These are phyloP conservation scores for Lasiodiplodia citricola DNA, from an alignment of 2,329 filamentous ascomycete species.

Conservation along the genomic window DNA sequence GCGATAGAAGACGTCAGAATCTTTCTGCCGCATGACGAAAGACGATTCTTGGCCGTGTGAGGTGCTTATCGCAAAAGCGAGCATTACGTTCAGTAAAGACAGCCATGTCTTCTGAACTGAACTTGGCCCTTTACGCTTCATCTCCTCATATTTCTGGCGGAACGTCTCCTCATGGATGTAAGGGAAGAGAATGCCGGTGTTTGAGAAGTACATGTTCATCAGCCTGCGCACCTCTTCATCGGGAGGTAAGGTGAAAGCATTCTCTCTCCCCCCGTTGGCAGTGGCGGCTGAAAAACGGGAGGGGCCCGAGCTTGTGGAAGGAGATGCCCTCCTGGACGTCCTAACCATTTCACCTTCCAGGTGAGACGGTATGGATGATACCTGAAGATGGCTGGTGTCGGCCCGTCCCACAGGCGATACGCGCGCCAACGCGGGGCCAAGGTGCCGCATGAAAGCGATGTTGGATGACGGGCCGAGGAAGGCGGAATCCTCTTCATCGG, in stretches of 20 bases:
- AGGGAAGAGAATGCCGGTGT: constrained; percentile 47
- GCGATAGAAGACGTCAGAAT: constrained; percentile 54
- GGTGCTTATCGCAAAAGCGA: constrained; percentile 54
- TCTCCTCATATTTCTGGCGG: constrained; percentile 41
- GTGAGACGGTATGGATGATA: constrained; percentile 24
- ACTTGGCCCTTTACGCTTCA: constrained; percentile 38
- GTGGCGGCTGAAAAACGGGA: neutral
- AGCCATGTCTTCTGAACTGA: constrained; percentile 57
- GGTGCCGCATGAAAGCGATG: constrained; percentile 48
- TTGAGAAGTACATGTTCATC: constrained; percentile 45
- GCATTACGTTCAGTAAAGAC: constrained; percentile 56
- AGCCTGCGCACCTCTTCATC: constrained; percentile 38
- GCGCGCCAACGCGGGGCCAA: constrained; percentile 37
- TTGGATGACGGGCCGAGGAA: constrained; percentile 51
- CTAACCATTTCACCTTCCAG: constrained; percentile 31
- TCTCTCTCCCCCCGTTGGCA: neutral
- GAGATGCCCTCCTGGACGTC: constrained; percentile 32
- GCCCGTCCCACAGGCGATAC: constrained; percentile 25
- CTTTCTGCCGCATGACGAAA: constrained; percentile 40
- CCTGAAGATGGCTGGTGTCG: neutral
- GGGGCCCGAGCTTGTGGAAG: constrained; percentile 19
- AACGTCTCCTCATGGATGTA: constrained; percentile 48
- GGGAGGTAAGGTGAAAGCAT: constrained; percentile 30
- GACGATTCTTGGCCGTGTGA: constrained; percentile 33
- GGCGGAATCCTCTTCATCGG: constrained; percentile 44